These are phyloP conservation scores for Ceratocystiopsis brevicomis DNA, from an alignment of 2,329 filamentous ascomycete genomes.

Conservation along the genomic window DNA sequence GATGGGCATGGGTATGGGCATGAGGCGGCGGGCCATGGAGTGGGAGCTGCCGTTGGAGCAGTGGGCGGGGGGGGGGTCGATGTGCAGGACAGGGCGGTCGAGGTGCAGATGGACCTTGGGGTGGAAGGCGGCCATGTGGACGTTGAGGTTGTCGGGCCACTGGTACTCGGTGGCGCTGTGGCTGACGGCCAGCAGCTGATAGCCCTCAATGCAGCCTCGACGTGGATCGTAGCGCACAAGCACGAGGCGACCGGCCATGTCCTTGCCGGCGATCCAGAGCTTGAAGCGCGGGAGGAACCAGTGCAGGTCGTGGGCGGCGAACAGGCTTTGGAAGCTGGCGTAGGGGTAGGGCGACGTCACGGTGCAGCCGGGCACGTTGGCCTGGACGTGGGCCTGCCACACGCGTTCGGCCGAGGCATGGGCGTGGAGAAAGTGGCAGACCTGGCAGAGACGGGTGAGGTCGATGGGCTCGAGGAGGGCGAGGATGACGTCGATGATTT, in stretches of 20 bases:
- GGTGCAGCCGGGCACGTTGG: slow-evolving; percentile 38
- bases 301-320: slow-evolving; percentile 52
- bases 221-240: slow-evolving; percentile 58
- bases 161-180: slow-evolving; percentile 26
- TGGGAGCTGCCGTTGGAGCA: too few species aligned
- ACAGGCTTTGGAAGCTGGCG: slow-evolving; percentile 51
- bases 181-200: slow-evolving; percentile 51
- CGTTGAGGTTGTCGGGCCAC: slow-evolving; percentile 46
- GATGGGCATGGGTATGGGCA: not conserved
- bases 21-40: not conserved
- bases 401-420: slow-evolving; percentile 47
- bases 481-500: slow-evolving; percentile 58
- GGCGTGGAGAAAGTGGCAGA: slow-evolving; percentile 40
- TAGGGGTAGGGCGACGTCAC: slow-evolving; percentile 37
- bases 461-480: slow-evolving; percentile 44
- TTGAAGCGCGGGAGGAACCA: slow-evolving; percentile 73
- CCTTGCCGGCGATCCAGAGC: slow-evolving; percentile 68
- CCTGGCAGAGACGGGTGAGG: slow-evolving; percentile 38
- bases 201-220: slow-evolving; percentile 61
- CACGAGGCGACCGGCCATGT: slow-evolving; percentile 55
- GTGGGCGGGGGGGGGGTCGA: slow-evolving; percentile 17
- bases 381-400: slow-evolving; percentile 54
- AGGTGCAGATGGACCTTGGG: slow-evolving; percentile 53
- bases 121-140: slow-evolving; percentile 54
- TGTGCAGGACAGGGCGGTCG: slow-evolving; percentile 50